These are phyloP conservation scores for Ceratocystis ficicola DNA, from an alignment of 2,329 filamentous ascomycete species.

Conservation along the genomic window DNA sequence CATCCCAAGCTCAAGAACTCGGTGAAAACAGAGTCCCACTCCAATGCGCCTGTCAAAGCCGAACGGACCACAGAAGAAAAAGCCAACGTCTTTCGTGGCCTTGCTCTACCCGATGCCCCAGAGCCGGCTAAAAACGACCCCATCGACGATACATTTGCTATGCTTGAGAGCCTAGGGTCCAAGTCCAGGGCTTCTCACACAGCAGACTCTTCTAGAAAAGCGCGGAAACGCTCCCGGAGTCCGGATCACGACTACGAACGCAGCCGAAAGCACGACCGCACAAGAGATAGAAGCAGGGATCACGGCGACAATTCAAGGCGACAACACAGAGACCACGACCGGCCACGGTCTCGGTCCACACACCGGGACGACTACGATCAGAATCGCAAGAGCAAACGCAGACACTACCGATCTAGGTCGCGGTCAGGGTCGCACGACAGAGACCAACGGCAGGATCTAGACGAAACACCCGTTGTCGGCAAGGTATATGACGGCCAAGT, in stretches of 20 bases:
- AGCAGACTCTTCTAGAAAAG: slow-evolving; percentile 3
- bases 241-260: slow-evolving; percentile 29
- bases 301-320: slow-evolving; percentile 44
- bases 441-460: slow-evolving; percentile 41
- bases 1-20: slow-evolving; percentile 72
- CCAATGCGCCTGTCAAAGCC: slow-evolving; percentile 13
- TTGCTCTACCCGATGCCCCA: slow-evolving; percentile 67
- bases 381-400: slow-evolving; percentile 26
- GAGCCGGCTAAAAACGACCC: slow-evolving; percentile 39
- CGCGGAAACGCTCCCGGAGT: slow-evolving; percentile 43
- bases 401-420: slow-evolving; percentile 30
- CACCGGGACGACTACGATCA: slow-evolving; percentile 6
- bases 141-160: slow-evolving; percentile 84
- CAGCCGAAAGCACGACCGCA: slow-evolving; percentile 12
- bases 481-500: slow-evolving; percentile 87
- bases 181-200: slow-evolving; percentile 40
- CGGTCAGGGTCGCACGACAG: slow-evolving; percentile 29
- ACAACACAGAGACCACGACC: slow-evolving; percentile 32
- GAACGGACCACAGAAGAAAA: slow-evolving; percentile 47
- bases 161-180: slow-evolving; percentile 60
- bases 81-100: slow-evolving; percentile 76
- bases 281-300: slow-evolving; percentile 29
- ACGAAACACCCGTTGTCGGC: slow-evolving; percentile 66
- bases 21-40: not conserved
- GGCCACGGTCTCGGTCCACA: slow-evolving; percentile 30